Evolutionary conservation across 208 protist species (phyloP).

Genomic region (Crithidia expoeki): DNA sequence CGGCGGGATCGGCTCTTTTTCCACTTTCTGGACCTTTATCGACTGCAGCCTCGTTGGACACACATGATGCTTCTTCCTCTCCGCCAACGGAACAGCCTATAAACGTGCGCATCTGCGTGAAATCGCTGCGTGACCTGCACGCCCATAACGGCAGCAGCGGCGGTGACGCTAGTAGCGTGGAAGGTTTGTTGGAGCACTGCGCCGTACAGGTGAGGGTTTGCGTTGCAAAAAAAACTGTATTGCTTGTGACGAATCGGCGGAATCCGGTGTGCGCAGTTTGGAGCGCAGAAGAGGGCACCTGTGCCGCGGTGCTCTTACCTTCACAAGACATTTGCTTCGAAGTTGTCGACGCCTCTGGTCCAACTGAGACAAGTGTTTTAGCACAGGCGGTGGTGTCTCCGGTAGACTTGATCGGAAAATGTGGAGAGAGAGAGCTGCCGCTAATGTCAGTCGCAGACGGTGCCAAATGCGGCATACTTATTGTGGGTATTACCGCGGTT

Average conservation of each 20-base stretch:
- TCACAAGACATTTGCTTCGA: slow-evolving; percentile 52
- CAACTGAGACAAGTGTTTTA: background rate
- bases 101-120: slow-evolving; percentile 44
- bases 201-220: slow-evolving; percentile 60
- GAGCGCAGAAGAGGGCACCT: slow-evolving; percentile 38
- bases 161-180: slow-evolving; percentile 36
- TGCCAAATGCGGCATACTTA: slow-evolving; percentile 28
- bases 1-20: background rate
- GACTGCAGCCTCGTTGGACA: background rate
- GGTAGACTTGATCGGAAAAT: slow-evolving; percentile 26
- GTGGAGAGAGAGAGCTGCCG: slow-evolving; percentile 20
- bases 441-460: slow-evolving; percentile 6
- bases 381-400: slow-evolving; percentile 14
- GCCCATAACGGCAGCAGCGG: slow-evolving; percentile 30
- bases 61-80: background rate
- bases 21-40: background rate
- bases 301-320: slow-evolving; percentile 24
- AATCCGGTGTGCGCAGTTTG: slow-evolving; percentile 47
- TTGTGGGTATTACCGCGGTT: slow-evolving; percentile 34
- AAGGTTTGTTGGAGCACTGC: slow-evolving; percentile 38
- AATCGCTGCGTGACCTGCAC: slow-evolving; percentile 36
- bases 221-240: slow-evolving; percentile 43
- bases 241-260: slow-evolving; percentile 40
- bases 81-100: background rate
- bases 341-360: slow-evolving; percentile 45